Conservation (phyloP, 1,139 yeast genomes). For the Blastobotrys proliferans region DNA sequence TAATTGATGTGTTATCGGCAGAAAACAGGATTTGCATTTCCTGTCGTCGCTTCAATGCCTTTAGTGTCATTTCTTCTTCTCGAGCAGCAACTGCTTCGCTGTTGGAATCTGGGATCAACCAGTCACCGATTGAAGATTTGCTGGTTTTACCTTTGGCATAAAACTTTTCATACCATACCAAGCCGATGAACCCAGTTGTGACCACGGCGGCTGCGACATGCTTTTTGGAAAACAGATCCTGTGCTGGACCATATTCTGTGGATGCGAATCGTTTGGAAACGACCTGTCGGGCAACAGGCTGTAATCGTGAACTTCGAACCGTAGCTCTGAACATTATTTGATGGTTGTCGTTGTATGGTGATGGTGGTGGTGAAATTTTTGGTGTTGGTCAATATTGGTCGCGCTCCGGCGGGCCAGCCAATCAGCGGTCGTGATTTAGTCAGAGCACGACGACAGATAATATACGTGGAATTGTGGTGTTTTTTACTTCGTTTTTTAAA, state of each 20-base stretch:
- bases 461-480: too few species aligned
- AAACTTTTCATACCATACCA: conserved; percentile 27
- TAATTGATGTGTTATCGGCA: conserved; percentile 21
- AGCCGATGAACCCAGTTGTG: conserved; percentile 24
- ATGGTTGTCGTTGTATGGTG: neutral
- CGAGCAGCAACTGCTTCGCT: conserved; percentile 18
- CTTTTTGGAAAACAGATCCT: conserved; percentile 15
- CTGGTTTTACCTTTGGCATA: conserved; percentile 20
- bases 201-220: conserved; percentile 22
- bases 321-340: conserved; percentile 12
- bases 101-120: conserved; percentile 24
- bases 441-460: too few species aligned
- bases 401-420: neutral
- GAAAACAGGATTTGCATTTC: conserved; percentile 20
- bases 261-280: conserved; percentile 18
- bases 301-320: too few species aligned
- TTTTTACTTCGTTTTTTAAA: too few species aligned
- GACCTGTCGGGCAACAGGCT: conserved; percentile 3
- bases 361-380: conserved; percentile 3
- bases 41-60: conserved; percentile 19
- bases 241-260: conserved; percentile 22
- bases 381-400: neutral
- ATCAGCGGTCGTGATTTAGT: too few species aligned
- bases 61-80: conserved; percentile 20
- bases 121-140: conserved; percentile 28